Conservation (phyloP, 1,284 basidiomycete genomes). For the Agroathelia rolfsii region DNA sequence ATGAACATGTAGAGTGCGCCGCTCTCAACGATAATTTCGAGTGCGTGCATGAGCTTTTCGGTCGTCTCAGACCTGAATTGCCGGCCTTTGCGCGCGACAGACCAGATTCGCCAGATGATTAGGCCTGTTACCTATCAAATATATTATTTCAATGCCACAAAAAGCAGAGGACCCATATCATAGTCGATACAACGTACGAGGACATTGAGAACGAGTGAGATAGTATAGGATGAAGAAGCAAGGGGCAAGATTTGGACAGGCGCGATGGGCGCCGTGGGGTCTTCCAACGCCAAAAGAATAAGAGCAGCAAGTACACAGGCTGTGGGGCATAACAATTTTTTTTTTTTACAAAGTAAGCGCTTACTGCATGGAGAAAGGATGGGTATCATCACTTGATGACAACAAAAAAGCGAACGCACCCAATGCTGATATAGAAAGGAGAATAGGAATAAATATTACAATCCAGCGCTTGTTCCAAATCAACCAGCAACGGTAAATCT, state of each 20-base stretch:
- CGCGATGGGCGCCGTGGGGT: slow-evolving; percentile 19
- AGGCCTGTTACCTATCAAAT: slow-evolving; percentile 29
- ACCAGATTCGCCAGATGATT: slow-evolving; percentile 28
- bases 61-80: too few species aligned
- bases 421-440: slow-evolving; percentile 22
- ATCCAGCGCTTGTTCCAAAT: slow-evolving; percentile 23
- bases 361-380: too few species aligned
- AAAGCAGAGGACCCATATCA: too few species aligned
- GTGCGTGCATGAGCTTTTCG: too few species aligned
- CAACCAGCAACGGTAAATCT: slow-evolving; percentile 31
- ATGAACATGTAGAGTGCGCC: slow-evolving; percentile 29
- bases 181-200: too few species aligned
- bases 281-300: slow-evolving; percentile 14
- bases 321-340: too few species aligned
- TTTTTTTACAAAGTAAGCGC: too few species aligned
- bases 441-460: slow-evolving; percentile 21
- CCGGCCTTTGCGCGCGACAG: too few species aligned
- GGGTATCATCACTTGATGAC: too few species aligned
- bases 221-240: slow-evolving; percentile 20
- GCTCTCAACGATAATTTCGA: slow-evolving; percentile 28
- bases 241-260: slow-evolving; percentile 21
- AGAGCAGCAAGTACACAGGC: slow-evolving; percentile 19
- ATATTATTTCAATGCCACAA: too few species aligned
- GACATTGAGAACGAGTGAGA: slow-evolving; percentile 29
- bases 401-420: slow-evolving; percentile 21